phyloP scores from a whole-genome alignment of 192 early-diverging fungal genomes.

The Diversispora eburnea region DNA sequence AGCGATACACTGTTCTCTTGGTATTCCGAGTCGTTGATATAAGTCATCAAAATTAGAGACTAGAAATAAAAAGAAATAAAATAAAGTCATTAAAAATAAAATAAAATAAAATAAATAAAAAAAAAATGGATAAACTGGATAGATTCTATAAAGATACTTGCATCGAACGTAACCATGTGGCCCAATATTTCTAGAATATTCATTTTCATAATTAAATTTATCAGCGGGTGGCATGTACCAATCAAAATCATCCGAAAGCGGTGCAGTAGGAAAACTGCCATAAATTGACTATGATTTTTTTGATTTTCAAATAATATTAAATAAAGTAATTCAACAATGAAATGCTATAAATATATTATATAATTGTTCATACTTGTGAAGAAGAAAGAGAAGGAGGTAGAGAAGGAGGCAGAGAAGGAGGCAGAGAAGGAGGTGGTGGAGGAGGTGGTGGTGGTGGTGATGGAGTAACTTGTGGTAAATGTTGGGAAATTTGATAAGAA shows the following conservation, averaged over 20 bases:
- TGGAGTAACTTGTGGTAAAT: slow-evolving; percentile 23
- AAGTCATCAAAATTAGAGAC: slow-evolving; percentile 57
- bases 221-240: slow-evolving; percentile 63
- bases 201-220: slow-evolving; percentile 53
- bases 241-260: slow-evolving; percentile 52
- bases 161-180: slow-evolving; percentile 52
- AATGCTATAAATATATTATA: not conserved
- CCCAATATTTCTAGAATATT: slow-evolving; percentile 52
- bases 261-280: slow-evolving; percentile 21
- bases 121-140: not conserved
- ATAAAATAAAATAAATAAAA: not conserved
- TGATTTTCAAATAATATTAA: not conserved
- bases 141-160: slow-evolving; percentile 28
- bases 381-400: too few relatives aligned
- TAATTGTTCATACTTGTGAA: not conserved
- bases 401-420: not conserved
- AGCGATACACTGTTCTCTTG: slow-evolving; percentile 49
- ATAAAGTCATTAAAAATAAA: not conserved
- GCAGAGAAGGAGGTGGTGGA: not conserved
- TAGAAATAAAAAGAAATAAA: slow-evolving; percentile 25
- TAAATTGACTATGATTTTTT: slow-evolving; percentile 4
- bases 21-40: slow-evolving; percentile 48
- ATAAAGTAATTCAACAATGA: not conserved
- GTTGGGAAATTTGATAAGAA: slow-evolving; percentile 13
- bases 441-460: not conserved